Base-by-base conservation (phyloP, 306 rosid species). In the Castanopsis chinensis region DNA sequence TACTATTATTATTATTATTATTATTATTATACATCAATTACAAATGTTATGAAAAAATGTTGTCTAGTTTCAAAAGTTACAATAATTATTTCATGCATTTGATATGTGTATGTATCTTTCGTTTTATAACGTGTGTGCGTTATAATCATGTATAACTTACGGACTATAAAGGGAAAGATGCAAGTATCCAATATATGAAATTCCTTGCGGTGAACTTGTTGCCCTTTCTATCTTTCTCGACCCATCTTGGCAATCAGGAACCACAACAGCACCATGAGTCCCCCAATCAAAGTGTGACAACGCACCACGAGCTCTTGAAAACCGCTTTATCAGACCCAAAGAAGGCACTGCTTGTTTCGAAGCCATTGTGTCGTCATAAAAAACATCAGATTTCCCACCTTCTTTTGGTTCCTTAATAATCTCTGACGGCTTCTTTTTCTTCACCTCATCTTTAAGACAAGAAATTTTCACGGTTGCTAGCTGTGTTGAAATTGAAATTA, bases 341-440 rank as follows among this genome's bases (percentile, higher is more conserved):
- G 78, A 71, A 53, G 81, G 81, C 21, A 33, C 37, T 33, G 37
- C 76, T 27, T 33, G 57, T 8, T 80, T 65, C 0, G 32, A 32
- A 49, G 1, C 67, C 15, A 18, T 41, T 25, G 20, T 23, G 45
- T 74, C 43, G 21, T 72, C 87, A 41, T 32, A 51, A 72, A 57
- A 14, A 1, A 56, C 86, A 20, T 69, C 78, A 60, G 23, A 43
- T 27, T 73, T 49, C 3, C 12, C 51, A 6, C 74, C 33, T 14
- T 63, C 25, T 75, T 74, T 63, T 56, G 12, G 74, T 35, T 55
- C 65, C 45, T 37, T 79, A n/a, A 72, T 17, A 79, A 73, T 79
- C 84, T 79, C 77, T 28, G 67, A 57, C 64, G 68, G 7, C 82
- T 76, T 61, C 59, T 76, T 78, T 41, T 68, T 65, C 21, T 81